Percentiles rank a stretch among this genome's conserved stretches.
These are phyloP conservation scores for Pyrus bretschneideri DNA, from an alignment of 306 rosid species.

Conservation along the genomic window DNA sequence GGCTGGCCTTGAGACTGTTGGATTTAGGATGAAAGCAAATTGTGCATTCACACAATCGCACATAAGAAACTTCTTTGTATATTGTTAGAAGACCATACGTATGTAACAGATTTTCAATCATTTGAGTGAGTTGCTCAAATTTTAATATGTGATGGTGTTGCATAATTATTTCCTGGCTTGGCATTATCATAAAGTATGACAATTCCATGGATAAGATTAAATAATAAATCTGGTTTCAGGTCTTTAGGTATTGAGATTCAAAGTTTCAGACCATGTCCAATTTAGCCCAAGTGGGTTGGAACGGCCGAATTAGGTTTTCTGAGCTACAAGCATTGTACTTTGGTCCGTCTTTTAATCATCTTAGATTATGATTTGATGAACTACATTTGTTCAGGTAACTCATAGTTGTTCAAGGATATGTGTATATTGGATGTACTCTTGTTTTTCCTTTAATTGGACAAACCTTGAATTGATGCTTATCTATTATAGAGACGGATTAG, in stretches of 20 bases:
- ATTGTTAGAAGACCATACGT: background rate
- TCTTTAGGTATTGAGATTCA: slow-evolving; percentile 22
- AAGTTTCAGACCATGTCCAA: slow-evolving; percentile 17
- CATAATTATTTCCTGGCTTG: background rate
- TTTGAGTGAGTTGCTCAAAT: background rate
- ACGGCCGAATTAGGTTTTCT: slow-evolving; percentile 6
- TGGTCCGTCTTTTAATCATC: slow-evolving; percentile 17
- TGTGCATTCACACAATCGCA: background rate
- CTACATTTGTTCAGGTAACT: slow-evolving; percentile 20
- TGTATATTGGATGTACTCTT: background rate
- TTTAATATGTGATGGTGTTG: background rate
- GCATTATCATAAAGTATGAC: background rate
- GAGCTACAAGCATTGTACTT: slow-evolving; percentile 13
- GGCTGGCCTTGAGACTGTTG: background rate
- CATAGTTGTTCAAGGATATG: slow-evolving; percentile 15
- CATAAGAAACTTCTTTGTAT: background rate
- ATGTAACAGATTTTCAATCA: background rate
- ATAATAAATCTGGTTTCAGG: slow-evolving; percentile 25
- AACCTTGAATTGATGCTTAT: background rate
- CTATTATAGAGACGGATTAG: background rate
- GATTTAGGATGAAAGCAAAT: background rate
- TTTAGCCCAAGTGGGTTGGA: slow-evolving; percentile 16
- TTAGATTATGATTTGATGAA: slow-evolving; percentile 30
- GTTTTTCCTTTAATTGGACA: background rate
- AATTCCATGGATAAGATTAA: background rate